Base-by-base conservation (phyloP, 306 rosid species). In the Carpinus fangiana region DNA sequence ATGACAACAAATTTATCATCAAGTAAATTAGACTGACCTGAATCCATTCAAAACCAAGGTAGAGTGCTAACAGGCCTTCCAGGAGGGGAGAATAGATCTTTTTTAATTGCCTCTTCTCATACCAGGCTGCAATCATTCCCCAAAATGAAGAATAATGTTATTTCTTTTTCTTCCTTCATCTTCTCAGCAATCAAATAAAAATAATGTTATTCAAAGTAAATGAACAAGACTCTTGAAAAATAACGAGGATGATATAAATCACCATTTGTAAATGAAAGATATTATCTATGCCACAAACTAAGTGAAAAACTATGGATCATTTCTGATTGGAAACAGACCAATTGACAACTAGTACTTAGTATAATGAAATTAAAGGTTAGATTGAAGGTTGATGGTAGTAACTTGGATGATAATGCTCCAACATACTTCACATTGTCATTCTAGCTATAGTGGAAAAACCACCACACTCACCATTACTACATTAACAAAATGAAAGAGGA, bases 21-120 rank as follows among this genome's bases (percentile, higher is more conserved):
- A 70, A 23, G 43, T 36, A 67, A 62, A 50, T 8, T 66, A 26
- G 61, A 83, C 61, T 69, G 85, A 92, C 98, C 90, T 92, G 97
- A 79, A 91, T 90, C 98, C 98, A 95, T 83, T 95, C 98, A 57
- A 92, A 91, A 67, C 98, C 98, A 3, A 95, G 92, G 86, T 95
- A 95, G 77, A 95, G 98, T 34, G 98, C 98, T 21, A 95, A 81
- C 34, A 92, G 88, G 73, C 98, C 98, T 88, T 95, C 98, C 41
- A 95, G 91, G 65, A 95, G 93, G 7, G 98, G 98, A 28, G 98
- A 95, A 77, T 95, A 95, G 28, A 95, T 95, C 79, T 92, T 95
- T 87, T 59, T 92, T 96, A 95, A 91, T 84, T 95, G 93, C 79
- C 98, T 83, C 79, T 89, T 92, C 85, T 92, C 88, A 57, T 95